Conservation (phyloP, 1,139 yeast species). For the Hyphopichia buzzinii region DNA sequence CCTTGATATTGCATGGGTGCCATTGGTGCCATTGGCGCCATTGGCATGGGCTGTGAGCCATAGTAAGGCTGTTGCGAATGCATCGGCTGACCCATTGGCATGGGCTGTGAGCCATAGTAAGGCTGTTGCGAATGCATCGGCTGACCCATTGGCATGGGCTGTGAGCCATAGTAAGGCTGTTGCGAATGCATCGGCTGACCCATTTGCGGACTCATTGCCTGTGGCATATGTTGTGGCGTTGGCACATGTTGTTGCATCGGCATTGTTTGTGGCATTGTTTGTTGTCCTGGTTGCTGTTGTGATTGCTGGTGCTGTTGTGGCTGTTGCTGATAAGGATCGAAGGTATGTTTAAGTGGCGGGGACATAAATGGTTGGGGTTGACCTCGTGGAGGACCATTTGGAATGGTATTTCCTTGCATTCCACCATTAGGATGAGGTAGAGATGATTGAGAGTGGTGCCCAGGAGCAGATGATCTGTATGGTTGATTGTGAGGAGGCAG, state of each 20-base stretch:
- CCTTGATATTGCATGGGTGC: slow-evolving; percentile 4
- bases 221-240: too few species aligned
- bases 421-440: slow-evolving; percentile 1
- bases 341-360: neutral
- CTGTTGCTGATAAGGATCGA: neutral
- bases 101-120: neutral
- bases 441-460: neutral
- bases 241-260: too few species aligned
- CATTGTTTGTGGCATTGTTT: too few species aligned
- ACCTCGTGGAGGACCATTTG: neutral
- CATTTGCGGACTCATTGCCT: too few species aligned
- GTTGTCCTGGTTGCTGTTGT: neutral
- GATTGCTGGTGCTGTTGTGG: slow-evolving; percentile 2
- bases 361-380: slow-evolving; percentile 3
- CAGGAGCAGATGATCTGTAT: neutral
- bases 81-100: neutral
- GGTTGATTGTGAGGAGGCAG: neutral
- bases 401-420: neutral
- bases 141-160: neutral
- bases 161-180: neutral
- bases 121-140: neutral
- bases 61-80: neutral
- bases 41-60: neutral
- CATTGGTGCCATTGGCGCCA: neutral
- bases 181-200: neutral